Evolutionary conservation across 345 rosid species (phyloP).

Genomic region (Salix caprea): DNA sequence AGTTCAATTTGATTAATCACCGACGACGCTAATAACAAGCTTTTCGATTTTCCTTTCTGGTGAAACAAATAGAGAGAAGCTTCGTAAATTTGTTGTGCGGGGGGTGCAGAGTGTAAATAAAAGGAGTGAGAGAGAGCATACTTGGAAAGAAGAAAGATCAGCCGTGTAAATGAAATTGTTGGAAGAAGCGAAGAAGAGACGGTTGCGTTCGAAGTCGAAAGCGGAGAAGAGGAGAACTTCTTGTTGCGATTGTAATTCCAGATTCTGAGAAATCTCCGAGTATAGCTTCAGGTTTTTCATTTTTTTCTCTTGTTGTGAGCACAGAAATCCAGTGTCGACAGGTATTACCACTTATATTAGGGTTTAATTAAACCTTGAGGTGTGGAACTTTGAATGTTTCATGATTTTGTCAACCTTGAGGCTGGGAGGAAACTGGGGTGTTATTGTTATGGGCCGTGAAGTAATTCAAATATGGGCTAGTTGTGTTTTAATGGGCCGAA

Average conservation of each 20-base stretch:
- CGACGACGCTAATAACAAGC: constrained; percentile 34
- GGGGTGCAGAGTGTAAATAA: not conserved
- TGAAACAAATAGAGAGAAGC: not conserved
- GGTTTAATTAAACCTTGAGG: too few species aligned
- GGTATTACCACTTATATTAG: not conserved
- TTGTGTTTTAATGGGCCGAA: not conserved
- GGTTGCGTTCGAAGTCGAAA: constrained; percentile 73
- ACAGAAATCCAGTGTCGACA: not conserved
- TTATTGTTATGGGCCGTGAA: not conserved
- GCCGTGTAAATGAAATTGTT: constrained; percentile 51
- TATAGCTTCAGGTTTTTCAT: constrained; percentile 82
- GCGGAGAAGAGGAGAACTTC: constrained; percentile 61
- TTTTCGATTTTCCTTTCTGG: constrained; percentile 51
- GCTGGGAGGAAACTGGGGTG: not conserved
- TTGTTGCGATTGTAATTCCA: constrained; percentile 47
- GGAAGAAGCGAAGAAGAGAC: constrained; percentile 77
- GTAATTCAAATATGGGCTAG: not conserved
- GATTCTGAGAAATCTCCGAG: constrained; percentile 50
- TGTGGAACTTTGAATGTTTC: too few species aligned
- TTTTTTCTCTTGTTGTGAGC: not conserved
- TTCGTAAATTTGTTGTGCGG: too few species aligned
- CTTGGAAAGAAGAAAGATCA: constrained; percentile 62
- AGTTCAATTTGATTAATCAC: constrained; percentile 49
- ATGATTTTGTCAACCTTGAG: too few species aligned
- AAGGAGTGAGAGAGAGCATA: constrained; percentile 9